Conservation (phyloP, 2,329 filamentous ascomycete genomes). For the Magnaporthales sp. region DNA sequence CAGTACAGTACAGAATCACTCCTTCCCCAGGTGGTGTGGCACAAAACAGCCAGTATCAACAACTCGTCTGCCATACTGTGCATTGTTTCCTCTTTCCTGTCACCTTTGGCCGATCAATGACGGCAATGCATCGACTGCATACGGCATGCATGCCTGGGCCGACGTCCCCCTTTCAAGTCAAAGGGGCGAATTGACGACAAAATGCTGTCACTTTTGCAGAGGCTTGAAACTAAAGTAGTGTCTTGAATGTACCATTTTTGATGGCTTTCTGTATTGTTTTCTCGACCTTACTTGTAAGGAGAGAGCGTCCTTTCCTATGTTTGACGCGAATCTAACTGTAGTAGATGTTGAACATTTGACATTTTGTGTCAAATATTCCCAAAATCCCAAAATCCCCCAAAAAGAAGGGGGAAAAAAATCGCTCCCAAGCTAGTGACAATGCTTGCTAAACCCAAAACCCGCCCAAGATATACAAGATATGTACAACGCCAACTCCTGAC, state of each 20-base stretch:
- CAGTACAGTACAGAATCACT: background rate
- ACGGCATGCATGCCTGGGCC: background rate
- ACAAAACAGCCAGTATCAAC: background rate
- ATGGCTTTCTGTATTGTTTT: background rate
- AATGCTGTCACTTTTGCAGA: background rate
- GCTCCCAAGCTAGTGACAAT: background rate
- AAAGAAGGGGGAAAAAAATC: background rate
- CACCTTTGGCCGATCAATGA: background rate
- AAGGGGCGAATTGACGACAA: background rate
- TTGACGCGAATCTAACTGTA: background rate
- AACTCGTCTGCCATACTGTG: background rate
- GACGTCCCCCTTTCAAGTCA: background rate
- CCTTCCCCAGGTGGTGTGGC: too few species aligned
- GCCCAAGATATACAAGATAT: background rate
- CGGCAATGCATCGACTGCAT: background rate
- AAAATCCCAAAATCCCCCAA: background rate
- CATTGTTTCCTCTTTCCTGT: background rate
- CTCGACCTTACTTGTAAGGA: background rate
- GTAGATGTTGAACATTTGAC: background rate
- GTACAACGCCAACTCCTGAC: background rate
- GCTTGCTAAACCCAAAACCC: background rate
- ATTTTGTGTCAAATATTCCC: background rate
- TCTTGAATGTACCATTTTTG: constrained; percentile 11
- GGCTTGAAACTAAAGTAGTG: constrained; percentile 16
- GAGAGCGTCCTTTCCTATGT: background rate